phyloP scores from a whole-genome alignment of 768 basidiomycete genomes.

The Trametes coccinea region DNA sequence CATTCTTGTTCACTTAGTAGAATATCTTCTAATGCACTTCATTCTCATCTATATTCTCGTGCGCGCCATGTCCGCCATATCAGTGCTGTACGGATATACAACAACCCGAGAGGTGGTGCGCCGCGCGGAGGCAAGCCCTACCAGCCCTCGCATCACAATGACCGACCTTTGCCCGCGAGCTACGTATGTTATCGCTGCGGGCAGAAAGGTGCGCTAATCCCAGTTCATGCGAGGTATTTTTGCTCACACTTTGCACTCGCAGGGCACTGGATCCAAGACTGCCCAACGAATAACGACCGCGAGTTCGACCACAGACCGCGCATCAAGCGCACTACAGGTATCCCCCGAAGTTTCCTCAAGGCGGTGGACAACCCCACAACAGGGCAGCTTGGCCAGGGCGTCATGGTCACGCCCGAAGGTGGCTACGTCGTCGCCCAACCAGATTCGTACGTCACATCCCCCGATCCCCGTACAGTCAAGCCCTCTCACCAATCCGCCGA shows the following conservation, averaged over 20 bases:
- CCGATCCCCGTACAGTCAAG: neutral
- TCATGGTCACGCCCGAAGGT: constrained; percentile 99
- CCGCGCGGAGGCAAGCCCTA: constrained; percentile 57
- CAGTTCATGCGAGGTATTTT: constrained; percentile 1
- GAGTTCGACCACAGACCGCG: constrained; percentile 93
- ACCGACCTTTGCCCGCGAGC: constrained; percentile 85
- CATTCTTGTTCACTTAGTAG: constrained; percentile 68
- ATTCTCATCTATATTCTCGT: constrained; percentile 39
- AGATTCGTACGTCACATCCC: constrained; percentile 69
- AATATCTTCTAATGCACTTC: constrained; percentile 68
- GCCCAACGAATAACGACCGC: constrained; percentile 95
- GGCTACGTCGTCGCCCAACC: constrained; percentile 97
- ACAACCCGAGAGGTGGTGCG: constrained; percentile 66
- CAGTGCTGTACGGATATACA: constrained; percentile 71
- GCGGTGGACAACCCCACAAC: constrained; percentile 86
- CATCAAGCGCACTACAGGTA: constrained; percentile 97
- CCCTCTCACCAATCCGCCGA: constrained; percentile 39
- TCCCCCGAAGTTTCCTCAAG: constrained; percentile 96
- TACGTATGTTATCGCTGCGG: constrained; percentile 99
- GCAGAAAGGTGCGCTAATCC: constrained; percentile 74
- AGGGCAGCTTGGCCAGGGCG: constrained; percentile 74
- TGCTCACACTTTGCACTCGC: constrained; percentile 13
- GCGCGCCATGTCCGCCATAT: constrained; percentile 29
- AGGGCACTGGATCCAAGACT: constrained; percentile 99
- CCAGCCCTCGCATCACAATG: constrained; percentile 55